Conservation (phyloP, 805 yeast genomes). For the Ogataea pilisensis region DNA sequence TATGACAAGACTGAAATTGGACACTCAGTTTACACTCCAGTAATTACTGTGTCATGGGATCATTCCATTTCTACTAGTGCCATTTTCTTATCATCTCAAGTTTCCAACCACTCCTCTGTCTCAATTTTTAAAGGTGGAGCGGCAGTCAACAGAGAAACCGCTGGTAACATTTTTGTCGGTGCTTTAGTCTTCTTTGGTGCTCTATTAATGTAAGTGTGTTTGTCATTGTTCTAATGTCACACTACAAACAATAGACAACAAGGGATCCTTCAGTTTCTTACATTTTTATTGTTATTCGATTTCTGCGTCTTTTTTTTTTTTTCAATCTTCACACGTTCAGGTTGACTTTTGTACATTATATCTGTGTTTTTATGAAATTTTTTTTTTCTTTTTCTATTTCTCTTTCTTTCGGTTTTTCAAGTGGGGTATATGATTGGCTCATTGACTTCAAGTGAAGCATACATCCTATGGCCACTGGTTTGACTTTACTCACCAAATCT, state of each 20-base stretch:
- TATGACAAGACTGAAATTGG: constrained; percentile 4
- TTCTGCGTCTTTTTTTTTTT: no score
- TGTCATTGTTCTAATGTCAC: neutral
- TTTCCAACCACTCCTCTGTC: constrained; percentile 7
- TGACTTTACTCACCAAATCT: no score
- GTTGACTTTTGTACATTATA: no score
- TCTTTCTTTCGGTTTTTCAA: no score
- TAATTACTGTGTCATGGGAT: constrained; percentile 1
- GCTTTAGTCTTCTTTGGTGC: constrained; percentile 8
- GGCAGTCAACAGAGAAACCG: constrained; percentile 3
- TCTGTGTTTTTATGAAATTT: no score
- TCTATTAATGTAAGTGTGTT: constrained; percentile 6
- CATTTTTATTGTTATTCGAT: neutral
- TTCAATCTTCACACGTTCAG: no score
- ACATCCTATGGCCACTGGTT: no score
- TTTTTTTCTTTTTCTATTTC: no score
- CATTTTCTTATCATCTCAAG: constrained; percentile 1
- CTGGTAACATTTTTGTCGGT: constrained; percentile 9
- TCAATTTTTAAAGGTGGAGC: constrained; percentile 6
- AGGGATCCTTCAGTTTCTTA: no score
- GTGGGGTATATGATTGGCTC: neutral
- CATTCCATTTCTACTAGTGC: constrained; percentile 3
- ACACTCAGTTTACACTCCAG: constrained; percentile 3
- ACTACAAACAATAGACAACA: no score
- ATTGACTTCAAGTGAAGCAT: neutral